Conservation (phyloP, 805 yeast genomes). For the Candida insectalens region DNA sequence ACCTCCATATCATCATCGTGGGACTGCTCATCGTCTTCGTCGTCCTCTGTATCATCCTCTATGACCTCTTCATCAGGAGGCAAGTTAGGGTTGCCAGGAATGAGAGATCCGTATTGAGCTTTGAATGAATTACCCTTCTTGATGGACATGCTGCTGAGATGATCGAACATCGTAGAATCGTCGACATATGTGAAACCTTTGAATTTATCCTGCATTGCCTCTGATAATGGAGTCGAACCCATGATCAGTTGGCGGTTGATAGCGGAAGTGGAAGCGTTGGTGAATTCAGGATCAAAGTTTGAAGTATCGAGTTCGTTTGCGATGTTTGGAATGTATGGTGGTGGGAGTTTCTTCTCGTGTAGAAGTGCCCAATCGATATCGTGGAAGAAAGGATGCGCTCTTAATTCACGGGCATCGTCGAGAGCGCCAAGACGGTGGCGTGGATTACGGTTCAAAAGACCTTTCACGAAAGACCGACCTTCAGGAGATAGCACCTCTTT, state of each 20-base stretch:
- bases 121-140: constrained; percentile 30
- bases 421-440: constrained; percentile 87
- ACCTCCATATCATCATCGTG: constrained; percentile 35
- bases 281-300: constrained; percentile 96
- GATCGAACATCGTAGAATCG: constrained; percentile 86
- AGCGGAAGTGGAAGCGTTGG: constrained; percentile 80
- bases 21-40: constrained; percentile 28
- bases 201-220: constrained; percentile 93
- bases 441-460: constrained; percentile 90
- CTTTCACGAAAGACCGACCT: constrained; percentile 93
- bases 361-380: constrained; percentile 88
- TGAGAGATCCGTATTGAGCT: constrained; percentile 51
- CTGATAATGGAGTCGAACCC: constrained; percentile 77
- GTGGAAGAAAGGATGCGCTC: constrained; percentile 84
- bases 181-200: constrained; percentile 96
- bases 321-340: constrained; percentile 94
- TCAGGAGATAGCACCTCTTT: constrained; percentile 88
- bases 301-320: constrained; percentile 89
- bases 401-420: constrained; percentile 86
- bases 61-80: constrained; percentile 82
- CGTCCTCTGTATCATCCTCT: constrained; percentile 51
- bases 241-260: constrained; percentile 57
- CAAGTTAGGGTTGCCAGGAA: constrained; percentile 69
- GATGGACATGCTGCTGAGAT: constrained; percentile 33
- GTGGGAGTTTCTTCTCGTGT: constrained; percentile 74